These are phyloP conservation scores for Blastobotrys serpentis DNA, from an alignment of 1,139 yeast genomes.

Conservation along the genomic window DNA sequence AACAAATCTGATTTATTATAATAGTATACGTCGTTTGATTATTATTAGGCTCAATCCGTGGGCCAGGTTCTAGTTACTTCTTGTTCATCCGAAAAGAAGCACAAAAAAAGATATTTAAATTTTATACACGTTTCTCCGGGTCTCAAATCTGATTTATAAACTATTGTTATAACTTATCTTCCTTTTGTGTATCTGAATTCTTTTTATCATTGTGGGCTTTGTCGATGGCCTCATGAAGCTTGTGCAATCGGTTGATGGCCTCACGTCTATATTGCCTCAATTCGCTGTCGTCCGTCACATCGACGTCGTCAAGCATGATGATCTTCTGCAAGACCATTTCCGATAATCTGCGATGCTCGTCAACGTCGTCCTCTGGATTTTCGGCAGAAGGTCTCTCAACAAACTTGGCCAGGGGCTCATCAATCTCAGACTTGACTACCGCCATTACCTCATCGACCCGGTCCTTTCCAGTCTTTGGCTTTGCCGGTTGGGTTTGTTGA, in stretches of 20 bases:
- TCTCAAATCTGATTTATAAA: background rate
- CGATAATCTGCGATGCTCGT: slow-evolving; percentile 39
- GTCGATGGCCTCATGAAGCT: slow-evolving; percentile 37
- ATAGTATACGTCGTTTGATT: no score
- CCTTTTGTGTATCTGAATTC: slow-evolving; percentile 1
- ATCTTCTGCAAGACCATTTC: slow-evolving; percentile 43
- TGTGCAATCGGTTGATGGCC: slow-evolving; percentile 41
- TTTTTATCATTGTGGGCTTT: slow-evolving; percentile 24
- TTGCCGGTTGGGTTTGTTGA: slow-evolving; percentile 23
- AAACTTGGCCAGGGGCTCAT: slow-evolving; percentile 35
- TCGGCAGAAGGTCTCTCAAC: slow-evolving; percentile 27
- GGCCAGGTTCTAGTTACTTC: no score
- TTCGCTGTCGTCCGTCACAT: slow-evolving; percentile 39
- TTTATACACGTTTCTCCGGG: background rate
- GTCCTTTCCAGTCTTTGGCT: slow-evolving; percentile 33
- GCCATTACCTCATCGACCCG: slow-evolving; percentile 34
- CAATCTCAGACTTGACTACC: slow-evolving; percentile 33
- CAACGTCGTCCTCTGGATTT: slow-evolving; percentile 17
- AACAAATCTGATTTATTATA: slow-evolving; percentile 26
- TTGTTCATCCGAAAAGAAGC: background rate
- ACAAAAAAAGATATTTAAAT: background rate
- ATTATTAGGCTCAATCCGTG: no score
- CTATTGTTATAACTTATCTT: background rate
- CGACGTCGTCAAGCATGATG: slow-evolving; percentile 42
- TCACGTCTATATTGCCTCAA: slow-evolving; percentile 39